These are phyloP conservation scores for Hanseniaspora lindneri DNA, from an alignment of 805 yeast genomes.

Conservation along the genomic window DNA sequence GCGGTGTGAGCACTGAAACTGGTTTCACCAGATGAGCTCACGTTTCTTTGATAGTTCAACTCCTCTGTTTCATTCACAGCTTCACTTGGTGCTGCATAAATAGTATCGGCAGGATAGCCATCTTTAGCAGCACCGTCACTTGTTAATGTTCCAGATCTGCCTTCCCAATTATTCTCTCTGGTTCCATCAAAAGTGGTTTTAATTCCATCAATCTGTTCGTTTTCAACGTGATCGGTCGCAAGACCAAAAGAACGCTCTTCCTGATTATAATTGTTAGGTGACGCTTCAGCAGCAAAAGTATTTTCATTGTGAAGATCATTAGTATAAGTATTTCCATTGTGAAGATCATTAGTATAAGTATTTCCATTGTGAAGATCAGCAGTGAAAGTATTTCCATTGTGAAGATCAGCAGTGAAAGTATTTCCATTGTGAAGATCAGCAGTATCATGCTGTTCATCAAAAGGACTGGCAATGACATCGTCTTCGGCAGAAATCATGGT, in stretches of 20 bases:
- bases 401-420: not conserved
- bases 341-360: not conserved
- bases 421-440: too few species aligned
- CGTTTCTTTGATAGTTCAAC: too few species aligned
- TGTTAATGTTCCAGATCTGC: too few species aligned
- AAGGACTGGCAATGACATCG: not conserved
- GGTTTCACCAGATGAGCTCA: too few species aligned
- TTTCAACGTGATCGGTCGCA: not conserved
- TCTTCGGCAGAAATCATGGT: not conserved
- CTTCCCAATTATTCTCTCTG: too few species aligned
- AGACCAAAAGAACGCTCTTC: not conserved
- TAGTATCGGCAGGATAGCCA: too few species aligned
- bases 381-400: too few species aligned
- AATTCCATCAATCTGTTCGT: not conserved
- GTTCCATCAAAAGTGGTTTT: too few species aligned
- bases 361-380: not conserved
- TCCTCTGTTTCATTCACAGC: too few species aligned
- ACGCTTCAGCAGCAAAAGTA: not conserved
- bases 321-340: not conserved
- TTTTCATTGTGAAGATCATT: not conserved
- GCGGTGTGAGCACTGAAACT: not conserved
- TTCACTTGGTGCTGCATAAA: too few species aligned
- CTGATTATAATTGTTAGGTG: not conserved
- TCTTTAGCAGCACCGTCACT: too few species aligned
- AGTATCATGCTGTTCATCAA: not conserved